Conservation (phyloP, 2,329 filamentous ascomycete genomes). For the Alternaria longipes region DNA sequence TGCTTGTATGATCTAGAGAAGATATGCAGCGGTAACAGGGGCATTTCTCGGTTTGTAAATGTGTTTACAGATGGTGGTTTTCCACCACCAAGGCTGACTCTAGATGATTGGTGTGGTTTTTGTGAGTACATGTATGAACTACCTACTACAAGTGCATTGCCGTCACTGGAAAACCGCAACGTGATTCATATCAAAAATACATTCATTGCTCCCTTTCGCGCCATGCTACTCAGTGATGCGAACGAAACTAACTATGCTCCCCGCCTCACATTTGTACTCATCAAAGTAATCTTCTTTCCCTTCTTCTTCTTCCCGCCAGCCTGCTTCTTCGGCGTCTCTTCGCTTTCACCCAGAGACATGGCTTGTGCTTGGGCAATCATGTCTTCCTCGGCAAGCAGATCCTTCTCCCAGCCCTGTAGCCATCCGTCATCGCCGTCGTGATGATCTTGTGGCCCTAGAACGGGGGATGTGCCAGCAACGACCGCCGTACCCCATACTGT, state of each 20-base stretch:
- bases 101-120: background rate
- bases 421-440: slow-evolving; percentile 76
- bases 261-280: slow-evolving; percentile 70
- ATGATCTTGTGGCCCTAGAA: slow-evolving; percentile 56
- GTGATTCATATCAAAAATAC: background rate
- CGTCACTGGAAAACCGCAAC: background rate
- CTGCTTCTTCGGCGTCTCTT: slow-evolving; percentile 43
- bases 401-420: slow-evolving; percentile 83
- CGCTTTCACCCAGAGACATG: slow-evolving; percentile 45
- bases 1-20: slow-evolving; percentile 37
- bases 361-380: slow-evolving; percentile 61
- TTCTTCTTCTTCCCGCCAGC: slow-evolving; percentile 68
- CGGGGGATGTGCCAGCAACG: slow-evolving; percentile 66
- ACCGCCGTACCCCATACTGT: slow-evolving; percentile 94
- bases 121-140: background rate
- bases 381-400: slow-evolving; percentile 70
- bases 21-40: no score
- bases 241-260: slow-evolving; percentile 53
- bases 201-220: slow-evolving; percentile 36
- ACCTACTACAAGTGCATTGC: background rate
- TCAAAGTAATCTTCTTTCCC: slow-evolving; percentile 73
- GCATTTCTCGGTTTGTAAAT: no score
- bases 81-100: background rate
- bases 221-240: slow-evolving; percentile 37
- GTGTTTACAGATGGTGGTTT: no score